A percentile compares a stretch with the other conserved stretches of the same genome.
phyloP scores from a whole-genome alignment of 108 stramenopile genomes.

The Cyclotella atomus region DNA sequence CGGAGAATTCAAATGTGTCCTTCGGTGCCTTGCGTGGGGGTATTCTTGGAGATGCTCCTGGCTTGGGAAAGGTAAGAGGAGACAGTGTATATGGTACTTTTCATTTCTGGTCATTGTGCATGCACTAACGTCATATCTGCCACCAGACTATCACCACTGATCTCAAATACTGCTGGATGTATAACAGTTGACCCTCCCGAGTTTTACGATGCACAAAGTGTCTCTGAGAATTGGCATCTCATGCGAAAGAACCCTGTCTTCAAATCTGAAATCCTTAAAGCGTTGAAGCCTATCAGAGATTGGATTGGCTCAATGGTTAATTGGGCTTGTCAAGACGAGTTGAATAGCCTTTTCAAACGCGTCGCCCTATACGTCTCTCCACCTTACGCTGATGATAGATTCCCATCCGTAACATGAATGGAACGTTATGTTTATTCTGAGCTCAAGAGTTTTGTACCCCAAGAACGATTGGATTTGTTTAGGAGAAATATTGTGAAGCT shows the following conservation, averaged over 20 bases:
- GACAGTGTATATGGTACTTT: too few species aligned
- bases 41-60: conserved; percentile 84
- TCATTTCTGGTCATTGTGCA: too few species aligned
- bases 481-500: conserved; percentile 44
- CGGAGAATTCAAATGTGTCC: conserved; percentile 32
- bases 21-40: conserved; percentile 75
- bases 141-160: conserved; percentile 74
- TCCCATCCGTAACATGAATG: conserved; percentile 43
- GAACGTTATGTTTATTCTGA: conserved; percentile 36
- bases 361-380: conserved; percentile 25
- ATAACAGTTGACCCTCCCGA: conserved; percentile 47
- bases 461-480: conserved; percentile 36
- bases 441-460: neutral
- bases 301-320: neutral
- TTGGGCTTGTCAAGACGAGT: too few species aligned
- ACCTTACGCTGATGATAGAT: conserved; percentile 38
- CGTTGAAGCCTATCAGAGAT: conserved; percentile 35
- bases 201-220: conserved; percentile 45
- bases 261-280: conserved; percentile 27
- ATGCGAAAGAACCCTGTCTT: conserved; percentile 40
- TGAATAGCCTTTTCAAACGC: neutral
- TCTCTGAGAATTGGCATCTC: conserved; percentile 38
- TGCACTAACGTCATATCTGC: too few species aligned
- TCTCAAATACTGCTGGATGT: conserved; percentile 46
- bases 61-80: conserved; percentile 66